Evolutionary conservation across 495 filamentous ascomycete species (phyloP).

Genomic region (Penicillium lividum): DNA sequence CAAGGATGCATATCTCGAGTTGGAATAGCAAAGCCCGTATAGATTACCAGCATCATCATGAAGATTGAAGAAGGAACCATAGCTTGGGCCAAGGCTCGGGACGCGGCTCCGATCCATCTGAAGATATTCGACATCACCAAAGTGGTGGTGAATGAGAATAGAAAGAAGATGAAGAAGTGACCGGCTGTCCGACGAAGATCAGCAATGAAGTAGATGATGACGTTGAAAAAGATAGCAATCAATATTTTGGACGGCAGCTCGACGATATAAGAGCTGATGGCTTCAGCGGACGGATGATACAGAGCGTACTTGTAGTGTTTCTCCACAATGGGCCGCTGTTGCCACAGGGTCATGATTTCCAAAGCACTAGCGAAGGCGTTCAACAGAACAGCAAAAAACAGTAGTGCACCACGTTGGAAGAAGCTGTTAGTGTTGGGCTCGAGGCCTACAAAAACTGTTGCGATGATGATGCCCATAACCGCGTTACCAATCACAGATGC

Average conservation of each 20-base stretch:
- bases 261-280: constrained; percentile 77
- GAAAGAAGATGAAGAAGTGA: constrained; percentile 66
- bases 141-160: constrained; percentile 67
- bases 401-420: constrained; percentile 74
- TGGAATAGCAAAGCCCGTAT: constrained; percentile 88
- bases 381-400: constrained; percentile 86
- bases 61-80: constrained; percentile 81
- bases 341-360: constrained; percentile 79
- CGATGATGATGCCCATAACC: constrained; percentile 74
- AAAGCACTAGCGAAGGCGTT: constrained; percentile 80
- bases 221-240: constrained; percentile 60
- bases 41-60: constrained; percentile 81
- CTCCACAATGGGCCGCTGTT: constrained; percentile 88
- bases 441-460: constrained; percentile 80
- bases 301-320: constrained; percentile 90
- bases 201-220: constrained; percentile 84
- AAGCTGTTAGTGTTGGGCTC: constrained; percentile 62
- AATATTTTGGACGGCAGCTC: constrained; percentile 69
- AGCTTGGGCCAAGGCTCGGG: constrained; percentile 77
- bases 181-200: constrained; percentile 75
- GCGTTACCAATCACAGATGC: constrained; percentile 71
- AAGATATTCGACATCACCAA: constrained; percentile 75
- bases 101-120: constrained; percentile 77
- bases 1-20: constrained; percentile 70
- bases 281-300: constrained; percentile 88